These are phyloP conservation scores for Teunomyces pallodes DNA, from an alignment of 805 yeast species.

Conservation along the genomic window DNA sequence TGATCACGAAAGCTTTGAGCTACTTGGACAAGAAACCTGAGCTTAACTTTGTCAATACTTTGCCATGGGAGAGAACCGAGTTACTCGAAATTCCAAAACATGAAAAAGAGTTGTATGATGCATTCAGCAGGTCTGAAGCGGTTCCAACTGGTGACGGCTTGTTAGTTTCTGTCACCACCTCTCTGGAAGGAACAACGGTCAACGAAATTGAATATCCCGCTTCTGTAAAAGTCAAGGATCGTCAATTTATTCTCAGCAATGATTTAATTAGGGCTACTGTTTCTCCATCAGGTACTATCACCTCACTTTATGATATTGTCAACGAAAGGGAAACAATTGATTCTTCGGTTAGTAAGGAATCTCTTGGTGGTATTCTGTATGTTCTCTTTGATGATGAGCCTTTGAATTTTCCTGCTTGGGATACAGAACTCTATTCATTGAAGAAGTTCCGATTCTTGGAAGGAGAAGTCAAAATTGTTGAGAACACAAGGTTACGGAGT, in stretches of 20 bases:
- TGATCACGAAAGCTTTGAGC: constrained; percentile 51
- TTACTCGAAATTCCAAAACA: constrained; percentile 38
- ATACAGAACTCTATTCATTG: constrained; percentile 85
- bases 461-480: constrained; percentile 42
- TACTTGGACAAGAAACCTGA: not conserved
- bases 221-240: constrained; percentile 38
- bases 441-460: constrained; percentile 57
- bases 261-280: constrained; percentile 57
- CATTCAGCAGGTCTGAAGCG: constrained; percentile 5
- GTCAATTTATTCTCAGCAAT: constrained; percentile 54
- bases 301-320: constrained; percentile 59
- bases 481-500: constrained; percentile 57
- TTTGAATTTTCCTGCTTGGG: constrained; percentile 94
- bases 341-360: constrained; percentile 39
- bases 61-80: constrained; percentile 61
- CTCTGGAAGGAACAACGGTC: constrained; percentile 15
- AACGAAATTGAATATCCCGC: constrained; percentile 44
- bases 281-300: constrained; percentile 50
- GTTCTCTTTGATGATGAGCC: constrained; percentile 89
- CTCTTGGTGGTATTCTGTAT: constrained; percentile 72
- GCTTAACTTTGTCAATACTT: constrained; percentile 44
- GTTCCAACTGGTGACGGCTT: constrained; percentile 7
- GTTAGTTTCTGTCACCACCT: constrained; percentile 20
- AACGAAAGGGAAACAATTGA: constrained; percentile 66
- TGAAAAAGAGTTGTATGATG: constrained; percentile 13